These are phyloP conservation scores for Waitea zeae DNA, from an alignment of 1,284 basidiomycete genomes.

Conservation along the genomic window DNA sequence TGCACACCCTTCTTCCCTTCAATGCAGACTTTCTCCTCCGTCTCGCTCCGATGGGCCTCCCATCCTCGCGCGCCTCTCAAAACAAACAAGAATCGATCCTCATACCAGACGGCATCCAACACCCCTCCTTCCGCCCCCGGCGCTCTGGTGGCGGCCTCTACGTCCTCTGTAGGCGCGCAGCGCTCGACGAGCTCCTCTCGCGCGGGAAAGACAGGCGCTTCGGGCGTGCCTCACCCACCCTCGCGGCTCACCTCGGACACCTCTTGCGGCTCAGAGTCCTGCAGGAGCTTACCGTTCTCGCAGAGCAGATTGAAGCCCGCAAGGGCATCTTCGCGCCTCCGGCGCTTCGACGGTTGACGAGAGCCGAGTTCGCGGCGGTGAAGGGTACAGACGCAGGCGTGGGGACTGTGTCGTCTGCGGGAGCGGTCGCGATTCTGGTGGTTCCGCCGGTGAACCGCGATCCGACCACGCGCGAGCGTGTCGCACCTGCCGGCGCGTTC, in stretches of 20 bases:
- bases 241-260: constrained; percentile 20
- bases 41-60: constrained; percentile 27
- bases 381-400: too few relatives aligned
- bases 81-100: constrained; percentile 13
- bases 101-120: constrained; percentile 51
- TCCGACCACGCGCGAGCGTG: constrained; percentile 25
- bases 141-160: constrained; percentile 28
- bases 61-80: constrained; percentile 11
- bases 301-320: constrained; percentile 18
- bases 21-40: constrained; percentile 48
- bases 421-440: constrained; percentile 46
- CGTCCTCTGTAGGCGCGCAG: constrained; percentile 35
- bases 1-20: constrained; percentile 1
- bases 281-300: constrained; percentile 50
- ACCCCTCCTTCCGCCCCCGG: constrained; percentile 34
- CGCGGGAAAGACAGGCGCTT: constrained; percentile 15
- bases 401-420: constrained; percentile 26
- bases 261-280: constrained; percentile 52
- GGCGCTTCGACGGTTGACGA: constrained; percentile 42
- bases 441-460: constrained; percentile 50
- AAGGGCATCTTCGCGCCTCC: constrained; percentile 11
- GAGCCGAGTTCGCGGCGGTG: constrained; percentile 36
- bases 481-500: constrained; percentile 19
- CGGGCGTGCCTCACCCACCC: constrained; percentile 3
- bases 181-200: constrained; percentile 17